Evolutionary conservation across 257 asterid species (phyloP).

Genomic region (Solanum pennellii): DNA sequence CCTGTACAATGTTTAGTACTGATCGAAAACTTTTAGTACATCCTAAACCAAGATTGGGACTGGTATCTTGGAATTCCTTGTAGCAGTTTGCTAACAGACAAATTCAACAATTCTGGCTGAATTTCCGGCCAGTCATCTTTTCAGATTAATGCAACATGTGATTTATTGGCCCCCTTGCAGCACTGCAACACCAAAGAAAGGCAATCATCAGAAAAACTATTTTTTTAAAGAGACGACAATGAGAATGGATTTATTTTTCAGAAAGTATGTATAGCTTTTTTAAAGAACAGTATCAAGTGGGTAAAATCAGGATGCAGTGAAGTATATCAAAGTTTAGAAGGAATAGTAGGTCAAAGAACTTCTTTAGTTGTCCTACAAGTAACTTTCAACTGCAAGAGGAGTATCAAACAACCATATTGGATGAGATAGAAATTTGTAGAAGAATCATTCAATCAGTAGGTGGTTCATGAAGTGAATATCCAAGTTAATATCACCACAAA

Average conservation of each 20-base stretch:
- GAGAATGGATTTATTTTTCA: no score
- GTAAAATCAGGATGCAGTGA: not conserved
- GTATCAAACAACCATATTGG: not conserved
- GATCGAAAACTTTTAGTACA: no score
- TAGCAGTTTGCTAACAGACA: not conserved
- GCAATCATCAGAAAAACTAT: not conserved
- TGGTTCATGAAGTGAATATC: not conserved
- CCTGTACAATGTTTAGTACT: not conserved
- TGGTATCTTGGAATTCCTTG: not conserved
- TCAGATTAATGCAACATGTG: conserved; percentile 84
- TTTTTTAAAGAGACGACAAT: not conserved
- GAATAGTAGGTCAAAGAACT: not conserved
- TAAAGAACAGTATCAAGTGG: not conserved
- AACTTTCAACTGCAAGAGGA: not conserved
- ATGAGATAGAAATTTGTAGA: not conserved
- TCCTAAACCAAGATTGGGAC: not conserved
- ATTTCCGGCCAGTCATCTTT: conserved; percentile 57
- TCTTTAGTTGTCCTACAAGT: not conserved
- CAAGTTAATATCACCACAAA: not conserved
- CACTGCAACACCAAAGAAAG: conserved; percentile 34
- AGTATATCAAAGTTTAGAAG: not conserved
- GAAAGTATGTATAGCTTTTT: not conserved
- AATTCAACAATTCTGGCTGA: conserved; percentile 37
- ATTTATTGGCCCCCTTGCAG: conserved; percentile 86
- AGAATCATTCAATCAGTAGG: not conserved